phyloP scores from a whole-genome alignment of 306 rosid species.

The Hippophae gyantsensis region DNA sequence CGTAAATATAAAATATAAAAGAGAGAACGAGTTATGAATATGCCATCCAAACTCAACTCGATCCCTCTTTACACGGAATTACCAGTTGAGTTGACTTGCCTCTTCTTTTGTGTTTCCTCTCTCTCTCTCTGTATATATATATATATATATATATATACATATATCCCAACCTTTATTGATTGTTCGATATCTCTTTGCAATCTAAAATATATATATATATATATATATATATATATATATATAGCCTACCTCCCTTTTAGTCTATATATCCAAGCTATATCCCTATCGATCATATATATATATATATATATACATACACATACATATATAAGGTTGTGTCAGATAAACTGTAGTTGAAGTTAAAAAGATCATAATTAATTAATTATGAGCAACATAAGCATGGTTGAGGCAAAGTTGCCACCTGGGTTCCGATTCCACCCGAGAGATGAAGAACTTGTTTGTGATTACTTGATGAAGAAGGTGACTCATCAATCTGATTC shows the following conservation, averaged over 20 bases:
- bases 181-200: slow-evolving; percentile 8
- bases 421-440: slow-evolving; percentile 97
- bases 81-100: slow-evolving; percentile 39
- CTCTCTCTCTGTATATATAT: too few relatives aligned
- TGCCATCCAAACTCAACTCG: slow-evolving; percentile 11
- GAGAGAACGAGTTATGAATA: neutral
- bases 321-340: neutral
- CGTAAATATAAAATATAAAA: too few relatives aligned
- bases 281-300: too few relatives aligned
- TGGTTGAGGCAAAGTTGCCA: slow-evolving; percentile 77
- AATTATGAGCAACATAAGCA: slow-evolving; percentile 71
- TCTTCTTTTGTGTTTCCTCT: slow-evolving; percentile 10
- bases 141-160: slow-evolving; percentile 24
- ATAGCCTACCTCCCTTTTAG: too few relatives aligned
- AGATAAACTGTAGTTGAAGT: neutral
- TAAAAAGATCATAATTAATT: neutral
- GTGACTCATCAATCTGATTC: slow-evolving; percentile 33
- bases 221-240: neutral
- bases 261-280: neutral
- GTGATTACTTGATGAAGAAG: slow-evolving; percentile 78
- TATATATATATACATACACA: too few relatives aligned
- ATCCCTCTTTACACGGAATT: slow-evolving; percentile 19
- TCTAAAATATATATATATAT: neutral
- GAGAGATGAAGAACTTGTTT: slow-evolving; percentile 83
- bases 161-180: slow-evolving; percentile 12